Conservation (phyloP, 1,139 yeast species). For the Candida tropicalis region DNA sequence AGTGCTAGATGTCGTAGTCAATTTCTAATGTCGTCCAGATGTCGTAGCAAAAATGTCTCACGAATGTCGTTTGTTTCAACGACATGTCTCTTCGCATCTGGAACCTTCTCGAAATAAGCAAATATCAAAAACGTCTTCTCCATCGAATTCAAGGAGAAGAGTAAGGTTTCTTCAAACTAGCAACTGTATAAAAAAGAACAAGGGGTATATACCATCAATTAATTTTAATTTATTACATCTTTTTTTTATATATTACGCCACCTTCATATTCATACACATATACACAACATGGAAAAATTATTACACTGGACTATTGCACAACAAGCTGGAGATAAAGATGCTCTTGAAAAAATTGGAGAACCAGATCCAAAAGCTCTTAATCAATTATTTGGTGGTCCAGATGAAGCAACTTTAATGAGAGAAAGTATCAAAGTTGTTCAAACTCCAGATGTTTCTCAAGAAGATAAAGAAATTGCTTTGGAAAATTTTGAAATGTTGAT, state of each 20-base stretch:
- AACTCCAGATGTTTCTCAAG: conserved; percentile 64
- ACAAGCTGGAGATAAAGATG: conserved; percentile 68
- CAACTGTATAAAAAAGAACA: not conserved
- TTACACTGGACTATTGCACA: conserved; percentile 91
- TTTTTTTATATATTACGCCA: not conserved
- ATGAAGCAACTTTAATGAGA: conserved; percentile 85
- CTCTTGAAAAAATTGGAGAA: conserved; percentile 57
- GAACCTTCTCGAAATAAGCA: conserved; percentile 9
- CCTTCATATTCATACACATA: conserved; percentile 1
- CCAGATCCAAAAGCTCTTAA: conserved; percentile 80
- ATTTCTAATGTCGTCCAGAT: not conserved
- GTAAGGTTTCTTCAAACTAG: not conserved
- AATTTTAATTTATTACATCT: not conserved
- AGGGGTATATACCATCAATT: not conserved
- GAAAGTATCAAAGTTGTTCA: conserved; percentile 65
- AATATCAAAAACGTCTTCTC: not conserved
- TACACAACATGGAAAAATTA: conserved; percentile 73
- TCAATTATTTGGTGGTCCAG: conserved; percentile 79
- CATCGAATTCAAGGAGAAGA: not conserved
- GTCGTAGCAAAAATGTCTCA: not conserved
- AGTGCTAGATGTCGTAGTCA: not conserved
- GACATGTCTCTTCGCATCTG: conserved; percentile 6
- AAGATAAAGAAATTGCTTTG: conserved; percentile 71
- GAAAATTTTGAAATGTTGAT: conserved; percentile 94
- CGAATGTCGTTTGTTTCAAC: not conserved